A percentile compares a stretch with the other conserved stretches of the same genome.
phyloP scores from a whole-genome alignment of 352 stramenopile genomes.

The Phytopythium litorale region DNA sequence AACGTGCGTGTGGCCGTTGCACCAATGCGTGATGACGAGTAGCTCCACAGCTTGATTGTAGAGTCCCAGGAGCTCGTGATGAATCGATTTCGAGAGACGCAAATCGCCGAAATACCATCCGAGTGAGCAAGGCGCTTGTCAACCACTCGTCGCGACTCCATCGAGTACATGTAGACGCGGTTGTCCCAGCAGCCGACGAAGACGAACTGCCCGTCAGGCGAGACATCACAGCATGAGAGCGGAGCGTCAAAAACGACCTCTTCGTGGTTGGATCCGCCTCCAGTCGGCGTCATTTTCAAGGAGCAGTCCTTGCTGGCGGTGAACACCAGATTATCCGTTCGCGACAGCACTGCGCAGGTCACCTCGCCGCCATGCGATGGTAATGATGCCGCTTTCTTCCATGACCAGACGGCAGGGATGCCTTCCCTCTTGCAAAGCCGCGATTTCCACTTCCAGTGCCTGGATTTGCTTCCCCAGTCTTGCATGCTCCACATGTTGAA shows the following conservation, averaged over 20 bases:
- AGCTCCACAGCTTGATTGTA: constrained; percentile 72
- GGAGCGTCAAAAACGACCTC: constrained; percentile 29
- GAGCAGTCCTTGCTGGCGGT: constrained; percentile 69
- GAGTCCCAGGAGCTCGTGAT: constrained; percentile 79
- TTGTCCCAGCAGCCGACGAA: constrained; percentile 77
- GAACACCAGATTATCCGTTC: constrained; percentile 43
- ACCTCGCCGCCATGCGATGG: constrained; percentile 57
- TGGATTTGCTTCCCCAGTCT: constrained; percentile 38
- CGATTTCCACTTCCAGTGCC: constrained; percentile 55
- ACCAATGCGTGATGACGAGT: constrained; percentile 49
- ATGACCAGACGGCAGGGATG: constrained; percentile 32
- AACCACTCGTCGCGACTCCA: constrained; percentile 41
- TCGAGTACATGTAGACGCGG: constrained; percentile 71
- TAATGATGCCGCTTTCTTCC: constrained; percentile 37
- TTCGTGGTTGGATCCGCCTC: constrained; percentile 22
- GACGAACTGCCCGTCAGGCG: constrained; percentile 51
- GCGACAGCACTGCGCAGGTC: constrained; percentile 56
- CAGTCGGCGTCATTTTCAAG: constrained; percentile 44
- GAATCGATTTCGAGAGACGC: constrained; percentile 49
- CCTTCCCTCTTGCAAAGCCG: constrained; percentile 32
- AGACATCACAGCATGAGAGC: constrained; percentile 70
- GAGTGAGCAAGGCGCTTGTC: constrained; percentile 64
- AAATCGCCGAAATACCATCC: constrained; percentile 69
- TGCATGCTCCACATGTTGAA: constrained; percentile 15
- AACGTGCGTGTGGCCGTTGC: constrained; percentile 50